These are phyloP conservation scores for Huntiella decipiens DNA, from an alignment of 2,329 filamentous ascomycete genomes.

Conservation along the genomic window DNA sequence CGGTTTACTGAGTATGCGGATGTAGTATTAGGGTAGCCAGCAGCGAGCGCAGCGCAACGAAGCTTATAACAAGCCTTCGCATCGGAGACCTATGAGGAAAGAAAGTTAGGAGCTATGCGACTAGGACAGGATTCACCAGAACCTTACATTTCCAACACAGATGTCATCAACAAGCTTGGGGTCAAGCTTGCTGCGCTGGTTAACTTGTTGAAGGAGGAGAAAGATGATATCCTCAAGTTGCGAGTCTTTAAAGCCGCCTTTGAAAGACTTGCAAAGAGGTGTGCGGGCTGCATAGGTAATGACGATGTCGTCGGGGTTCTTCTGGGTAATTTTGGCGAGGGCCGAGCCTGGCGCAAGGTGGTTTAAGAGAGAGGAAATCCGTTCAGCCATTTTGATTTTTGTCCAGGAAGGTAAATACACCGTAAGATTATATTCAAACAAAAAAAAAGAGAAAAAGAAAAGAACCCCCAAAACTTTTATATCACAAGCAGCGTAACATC, in stretches of 20 bases:
- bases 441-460: too few relatives aligned
- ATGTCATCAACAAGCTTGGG: slow-evolving; percentile 74
- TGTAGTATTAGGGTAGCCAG: slow-evolving; percentile 83
- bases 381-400: slow-evolving; percentile 54
- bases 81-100: slow-evolving; percentile 47
- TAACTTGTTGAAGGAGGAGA: slow-evolving; percentile 59
- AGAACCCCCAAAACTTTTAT: too few relatives aligned
- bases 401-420: background rate
- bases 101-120: background rate
- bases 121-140: background rate
- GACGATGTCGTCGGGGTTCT: slow-evolving; percentile 91
- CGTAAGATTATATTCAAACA: background rate
- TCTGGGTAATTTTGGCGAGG: slow-evolving; percentile 59
- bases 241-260: slow-evolving; percentile 92
- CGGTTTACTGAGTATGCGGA: slow-evolving; percentile 71
- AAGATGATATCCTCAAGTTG: slow-evolving; percentile 72
- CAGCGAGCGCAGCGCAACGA: slow-evolving; percentile 64
- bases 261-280: slow-evolving; percentile 69
- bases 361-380: slow-evolving; percentile 71
- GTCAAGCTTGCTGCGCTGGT: slow-evolving; percentile 56
- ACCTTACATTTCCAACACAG: slow-evolving; percentile 68
- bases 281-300: slow-evolving; percentile 86
- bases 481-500: too few relatives aligned
- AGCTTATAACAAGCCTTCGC: slow-evolving; percentile 76
- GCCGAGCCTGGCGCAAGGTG: slow-evolving; percentile 61